Evolutionary conservation across 352 stramenopile species (phyloP), one percentile per base, ranked within the genome.

Genomic region (Phytophthora sp.): DNA sequence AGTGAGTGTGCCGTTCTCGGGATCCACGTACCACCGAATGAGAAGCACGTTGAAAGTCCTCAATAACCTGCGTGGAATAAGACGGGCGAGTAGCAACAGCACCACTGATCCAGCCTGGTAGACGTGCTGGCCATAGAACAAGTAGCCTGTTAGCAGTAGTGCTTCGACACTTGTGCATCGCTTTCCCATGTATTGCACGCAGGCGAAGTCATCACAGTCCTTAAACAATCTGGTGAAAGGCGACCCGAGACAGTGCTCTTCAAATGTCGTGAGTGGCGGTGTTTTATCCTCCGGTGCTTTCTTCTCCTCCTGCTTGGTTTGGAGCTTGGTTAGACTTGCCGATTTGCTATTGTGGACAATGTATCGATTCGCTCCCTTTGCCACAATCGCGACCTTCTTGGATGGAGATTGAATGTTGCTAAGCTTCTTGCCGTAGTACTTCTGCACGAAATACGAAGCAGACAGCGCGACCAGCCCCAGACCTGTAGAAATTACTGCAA

Each of bases 201-300:
- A 45, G 6, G 62, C 62, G 15, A 66, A 70, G 15, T 70, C 62
- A 4, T 55, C 62, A n/a, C 62, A 70, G 27, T 70, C 54, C 27
- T 70, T 66, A 10, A 56, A 53, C 32, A 65, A 26, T 13, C 17
- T 56, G 13, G 43, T 57, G 34, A 68, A 68, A 15, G 59, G 51
- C 2, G 42, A 51, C 4, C 51, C 51, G 5, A 68, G 30, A 34
- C 59, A 68, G 12, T 68, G 34, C 35, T 62, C 31, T 27, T 68
- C 59, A 28, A 68, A 68, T 1, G 43, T 56, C 5, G 59, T 63
- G 8, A 68, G 39, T 21, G 30, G 37, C 4, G 18, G 2, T 0
- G 30, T 12, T 0, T 45, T 28, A 1, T 45, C 21, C 15, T 20
- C 17, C n/a, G n/a, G 3, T 23, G 44, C 31, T 3, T 38, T 28